phyloP scores from a whole-genome alignment of 75 land plant genomes.

The Adiantum capillusveneris region DNA sequence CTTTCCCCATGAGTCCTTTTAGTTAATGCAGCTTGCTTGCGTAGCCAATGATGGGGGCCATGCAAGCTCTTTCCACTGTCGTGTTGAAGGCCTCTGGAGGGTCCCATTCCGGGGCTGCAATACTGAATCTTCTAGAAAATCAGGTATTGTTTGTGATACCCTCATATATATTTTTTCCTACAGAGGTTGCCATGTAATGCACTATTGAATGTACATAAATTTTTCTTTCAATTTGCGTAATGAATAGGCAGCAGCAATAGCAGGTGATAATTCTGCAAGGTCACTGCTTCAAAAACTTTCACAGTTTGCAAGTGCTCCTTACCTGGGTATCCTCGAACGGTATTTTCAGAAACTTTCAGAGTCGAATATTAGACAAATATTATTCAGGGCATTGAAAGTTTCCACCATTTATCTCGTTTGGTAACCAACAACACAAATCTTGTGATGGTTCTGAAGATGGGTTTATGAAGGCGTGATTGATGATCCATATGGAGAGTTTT shows the following conservation, averaged over 20 bases:
- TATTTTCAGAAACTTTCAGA: slow-evolving; percentile 15
- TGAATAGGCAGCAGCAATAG: slow-evolving; percentile 83
- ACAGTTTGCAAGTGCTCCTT: slow-evolving; percentile 78
- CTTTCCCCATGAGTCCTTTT: not conserved
- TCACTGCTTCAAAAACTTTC: slow-evolving; percentile 87
- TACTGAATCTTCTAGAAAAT: slow-evolving; percentile 80
- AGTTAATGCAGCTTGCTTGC: too few species aligned
- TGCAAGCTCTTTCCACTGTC: slow-evolving; percentile 73
- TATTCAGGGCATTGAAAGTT: too few species aligned
- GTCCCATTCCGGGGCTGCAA: slow-evolving; percentile 60
- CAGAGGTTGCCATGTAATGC: too few species aligned
- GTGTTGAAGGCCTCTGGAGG: slow-evolving; percentile 58
- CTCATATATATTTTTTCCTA: too few species aligned
- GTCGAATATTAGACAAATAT: too few species aligned
- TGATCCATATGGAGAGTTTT: slow-evolving; percentile 97
- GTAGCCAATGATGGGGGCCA: slow-evolving; percentile 94
- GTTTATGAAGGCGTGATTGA: slow-evolving; percentile 96
- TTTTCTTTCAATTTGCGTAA: not conserved
- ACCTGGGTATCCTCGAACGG: slow-evolving; percentile 88
- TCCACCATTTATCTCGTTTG: too few species aligned
- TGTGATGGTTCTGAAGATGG: slow-evolving; percentile 48
- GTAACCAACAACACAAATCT: too few species aligned
- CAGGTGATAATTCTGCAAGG: slow-evolving; percentile 93
- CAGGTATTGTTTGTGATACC: slow-evolving; percentile 51
- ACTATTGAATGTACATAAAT: too few species aligned